Evolutionary conservation across 2,329 filamentous ascomycete genomes (phyloP), one percentile per base, ranked within the genome.

Genomic region (Claviceps citrina): DNA sequence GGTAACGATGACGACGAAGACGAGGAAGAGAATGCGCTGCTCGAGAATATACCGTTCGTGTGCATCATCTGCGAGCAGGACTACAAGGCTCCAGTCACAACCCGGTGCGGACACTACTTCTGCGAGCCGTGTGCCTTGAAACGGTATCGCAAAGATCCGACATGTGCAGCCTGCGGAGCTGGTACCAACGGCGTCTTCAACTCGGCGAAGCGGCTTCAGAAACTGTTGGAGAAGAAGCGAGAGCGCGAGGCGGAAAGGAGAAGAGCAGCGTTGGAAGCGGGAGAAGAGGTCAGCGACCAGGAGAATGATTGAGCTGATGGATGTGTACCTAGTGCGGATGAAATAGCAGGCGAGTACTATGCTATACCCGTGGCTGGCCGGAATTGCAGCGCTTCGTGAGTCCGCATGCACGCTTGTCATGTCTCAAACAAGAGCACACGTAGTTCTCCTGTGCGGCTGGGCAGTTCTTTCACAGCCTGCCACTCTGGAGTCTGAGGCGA

Each of bases 31-130:
- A 76, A 81, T 33, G 78, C 76, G 16, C 62, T 89, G 54, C 63
- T 93, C 38, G 78, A 87, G 55, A 81, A 78, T 51, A 93, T 94
- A 18, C 87, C 87, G 0, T 94, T 94, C 55, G 83, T 76, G 1
- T 95, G 87, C 58, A 75, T 93, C 47, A 84, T 94, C 45, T 95
- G 87, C 67, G 77, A 79, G 51, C 72, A 76, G 28, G 61, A 77
- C 1, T 95, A 94, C 61, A 81, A 76, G 51, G 70, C 74, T 42
- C 89, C 91, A 0, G 73, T 96, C 10, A 66, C 89, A 19, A 96
- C 91, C 10, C 81, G 85, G 48, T 98, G 91, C 49, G 83, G 85
- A 0, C 91, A 98, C 58, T 96, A 96, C 59, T 96, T 96, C 55
- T 98, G 91, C 56, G 83, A 95, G 58, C 68, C 72, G 1, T 98